Conservation (phyloP, 169 alveolate genomes). For the Toxoplasma gondii region DNA sequence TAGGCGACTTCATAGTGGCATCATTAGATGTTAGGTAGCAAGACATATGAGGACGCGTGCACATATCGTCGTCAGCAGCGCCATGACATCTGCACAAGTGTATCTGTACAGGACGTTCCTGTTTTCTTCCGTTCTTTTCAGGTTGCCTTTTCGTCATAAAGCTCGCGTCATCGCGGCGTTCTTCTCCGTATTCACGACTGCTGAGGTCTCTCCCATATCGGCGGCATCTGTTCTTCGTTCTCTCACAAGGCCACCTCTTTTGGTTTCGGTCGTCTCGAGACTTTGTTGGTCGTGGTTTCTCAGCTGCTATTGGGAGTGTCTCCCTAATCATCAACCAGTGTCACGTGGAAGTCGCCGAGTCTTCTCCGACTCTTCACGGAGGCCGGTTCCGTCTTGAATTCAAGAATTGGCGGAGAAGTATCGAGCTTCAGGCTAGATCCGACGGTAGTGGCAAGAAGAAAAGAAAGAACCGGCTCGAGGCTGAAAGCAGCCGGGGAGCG, state of each 20-base stretch:
- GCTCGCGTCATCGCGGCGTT: neutral
- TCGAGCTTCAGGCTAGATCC: neutral
- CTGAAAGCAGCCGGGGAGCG: constrained; percentile 37
- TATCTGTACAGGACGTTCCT: too few species aligned
- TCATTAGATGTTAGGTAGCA: too few species aligned
- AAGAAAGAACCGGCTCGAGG: constrained; percentile 1
- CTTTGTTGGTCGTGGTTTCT: neutral
- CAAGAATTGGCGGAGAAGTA: neutral
- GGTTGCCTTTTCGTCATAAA: constrained; percentile 10
- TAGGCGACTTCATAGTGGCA: too few species aligned
- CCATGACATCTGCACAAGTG: too few species aligned
- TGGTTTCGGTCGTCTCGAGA: constrained; percentile 1
- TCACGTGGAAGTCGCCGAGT: neutral
- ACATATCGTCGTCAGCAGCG: too few species aligned
- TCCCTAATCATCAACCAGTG: constrained; percentile 27
- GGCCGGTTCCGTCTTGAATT: neutral
- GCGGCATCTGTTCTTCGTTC: neutral
- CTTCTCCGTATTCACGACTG: constrained; percentile 18
- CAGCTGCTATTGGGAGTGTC: neutral
- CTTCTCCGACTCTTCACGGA: neutral
- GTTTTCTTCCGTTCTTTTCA: neutral
- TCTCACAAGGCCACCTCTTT: constrained; percentile 28
- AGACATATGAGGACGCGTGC: too few species aligned
- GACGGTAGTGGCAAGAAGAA: neutral
- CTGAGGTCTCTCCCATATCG: neutral